Evolutionary conservation across 257 asterid species (phyloP).

Genomic region (Craterostigma plantagineum): DNA sequence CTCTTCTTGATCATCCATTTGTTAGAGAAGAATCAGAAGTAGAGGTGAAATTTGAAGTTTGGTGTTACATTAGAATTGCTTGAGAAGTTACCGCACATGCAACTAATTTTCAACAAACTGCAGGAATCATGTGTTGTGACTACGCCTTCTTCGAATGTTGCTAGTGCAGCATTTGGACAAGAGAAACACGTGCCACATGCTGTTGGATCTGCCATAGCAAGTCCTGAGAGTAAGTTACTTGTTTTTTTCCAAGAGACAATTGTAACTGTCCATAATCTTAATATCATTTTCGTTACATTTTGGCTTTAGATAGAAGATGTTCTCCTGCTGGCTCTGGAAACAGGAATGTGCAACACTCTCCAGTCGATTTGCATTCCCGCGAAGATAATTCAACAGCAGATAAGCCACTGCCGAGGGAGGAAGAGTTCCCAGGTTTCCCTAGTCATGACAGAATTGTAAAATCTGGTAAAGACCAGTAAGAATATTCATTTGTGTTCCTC

Average conservation of each 20-base stretch:
- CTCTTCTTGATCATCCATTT: constrained; percentile 96
- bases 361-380: constrained; percentile 20
- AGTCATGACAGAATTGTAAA: constrained; percentile 36
- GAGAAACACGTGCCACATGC: constrained; percentile 31
- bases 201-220: constrained; percentile 24
- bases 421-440: constrained; percentile 57
- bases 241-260: constrained; percentile 6
- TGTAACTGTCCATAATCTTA: constrained; percentile 11
- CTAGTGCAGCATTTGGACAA: constrained; percentile 29
- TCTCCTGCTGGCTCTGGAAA: constrained; percentile 26
- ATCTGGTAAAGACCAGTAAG: constrained; percentile 34
- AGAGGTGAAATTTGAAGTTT: constrained; percentile 25
- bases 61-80: constrained; percentile 4
- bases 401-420: constrained; percentile 20
- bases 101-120: constrained; percentile 2
- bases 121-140: constrained; percentile 29
- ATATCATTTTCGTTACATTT: constrained; percentile 13
- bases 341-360: constrained; percentile 19
- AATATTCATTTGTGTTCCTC: too few relatives aligned
- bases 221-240: constrained; percentile 44
- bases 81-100: not conserved
- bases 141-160: constrained; percentile 29
- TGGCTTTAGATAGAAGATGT: constrained; percentile 27
- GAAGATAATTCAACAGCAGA: constrained; percentile 17
- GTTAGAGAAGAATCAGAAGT: constrained; percentile 40